These are phyloP conservation scores for Ciborinia camelliae DNA, from an alignment of 2,329 filamentous ascomycete species.

Conservation along the genomic window DNA sequence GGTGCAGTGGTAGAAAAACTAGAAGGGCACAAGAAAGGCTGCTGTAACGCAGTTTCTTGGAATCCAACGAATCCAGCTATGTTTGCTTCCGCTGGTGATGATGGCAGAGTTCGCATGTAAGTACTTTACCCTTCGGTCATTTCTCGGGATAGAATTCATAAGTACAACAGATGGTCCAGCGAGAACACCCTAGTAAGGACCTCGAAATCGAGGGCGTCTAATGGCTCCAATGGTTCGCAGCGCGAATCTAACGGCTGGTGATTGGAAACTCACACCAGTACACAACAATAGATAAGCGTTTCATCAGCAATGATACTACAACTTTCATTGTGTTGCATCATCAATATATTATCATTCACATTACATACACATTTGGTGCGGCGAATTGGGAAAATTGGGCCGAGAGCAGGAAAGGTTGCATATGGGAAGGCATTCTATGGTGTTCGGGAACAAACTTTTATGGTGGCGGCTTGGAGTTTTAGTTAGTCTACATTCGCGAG, in stretches of 20 bases:
- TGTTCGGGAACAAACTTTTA: slow-evolving; percentile 13
- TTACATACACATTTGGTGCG: slow-evolving; percentile 18
- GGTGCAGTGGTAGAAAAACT: slow-evolving; percentile 73
- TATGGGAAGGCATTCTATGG: slow-evolving; percentile 16
- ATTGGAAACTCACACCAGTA: slow-evolving; percentile 12
- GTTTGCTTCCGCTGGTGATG: slow-evolving; percentile 90
- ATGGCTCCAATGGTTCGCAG: slow-evolving; percentile 25
- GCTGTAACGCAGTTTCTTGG: slow-evolving; percentile 86
- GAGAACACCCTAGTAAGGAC: slow-evolving; percentile 18
- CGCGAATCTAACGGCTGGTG: slow-evolving; percentile 28
- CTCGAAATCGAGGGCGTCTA: slow-evolving; percentile 18
- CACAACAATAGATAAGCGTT: slow-evolving; percentile 10
- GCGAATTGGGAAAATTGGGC: slow-evolving; percentile 18
- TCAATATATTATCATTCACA: slow-evolving; percentile 9
- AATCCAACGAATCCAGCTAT: slow-evolving; percentile 78
- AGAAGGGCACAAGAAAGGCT: slow-evolving; percentile 68
- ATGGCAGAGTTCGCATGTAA: slow-evolving; percentile 80
- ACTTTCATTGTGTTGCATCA: slow-evolving; percentile 18
- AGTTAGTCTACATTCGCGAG: background rate
- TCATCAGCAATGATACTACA: slow-evolving; percentile 4
- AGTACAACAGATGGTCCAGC: slow-evolving; percentile 30
- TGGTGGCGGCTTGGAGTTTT: slow-evolving; percentile 6
- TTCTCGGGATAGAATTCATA: slow-evolving; percentile 3
- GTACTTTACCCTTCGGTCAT: slow-evolving; percentile 38
- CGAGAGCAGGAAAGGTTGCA: slow-evolving; percentile 15